Base-by-base conservation (phyloP, 1,139 yeast species). In the Casaregolazyma suthepensis region DNA sequence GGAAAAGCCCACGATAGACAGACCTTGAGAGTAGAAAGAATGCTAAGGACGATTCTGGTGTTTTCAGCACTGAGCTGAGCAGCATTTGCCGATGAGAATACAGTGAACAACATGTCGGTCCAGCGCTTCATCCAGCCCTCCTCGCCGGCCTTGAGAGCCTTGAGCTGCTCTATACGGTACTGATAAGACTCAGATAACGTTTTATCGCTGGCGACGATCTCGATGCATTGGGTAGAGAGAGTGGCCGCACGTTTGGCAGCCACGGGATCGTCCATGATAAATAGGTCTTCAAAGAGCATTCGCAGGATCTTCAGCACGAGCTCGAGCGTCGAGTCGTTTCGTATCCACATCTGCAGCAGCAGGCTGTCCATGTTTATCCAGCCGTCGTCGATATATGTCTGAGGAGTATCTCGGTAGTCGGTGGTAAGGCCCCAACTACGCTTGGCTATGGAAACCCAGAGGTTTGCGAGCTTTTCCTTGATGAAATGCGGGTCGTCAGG, bases 401-500 rank as follows among this genome's bases (percentile, higher is more conserved):
- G 48, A 17, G 55, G 37, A n/a, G 37, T 52, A 18, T 45, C 46
- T 47, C 40, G 51, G 37, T 50, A 48, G 44, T 45, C 51, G 35
- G 53, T 61, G 22, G 52, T 18, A 55, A 70, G 78, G 49, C 98
- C 98, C 99, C 99, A 94, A 43, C 82, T 78, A 53, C 96, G 77
- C 66, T 94, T 93, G n/a, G 96, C 96, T 12, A 93, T 76, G 44
- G 90, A 85, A 0, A 88, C 96, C 97, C 98, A 91, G 22, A 93
- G 71, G 60, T 81, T 84, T 3, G 98, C 96, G 50, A 91, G 68
- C 69, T 94, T 94, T 65, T 91, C 98, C 64, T 85, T 88, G 54
- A 94, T 76, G 62, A 85, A 94, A 69, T 90, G 93, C 10, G 98
- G 96, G 67, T 93, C 97, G 22, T 72, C 68, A n/a, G 74, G 71